A percentile compares a stretch with the other conserved stretches of the same genome.
phyloP scores from a whole-genome alignment of 805 yeast species.

The Aciculoconidium aculeatum region DNA sequence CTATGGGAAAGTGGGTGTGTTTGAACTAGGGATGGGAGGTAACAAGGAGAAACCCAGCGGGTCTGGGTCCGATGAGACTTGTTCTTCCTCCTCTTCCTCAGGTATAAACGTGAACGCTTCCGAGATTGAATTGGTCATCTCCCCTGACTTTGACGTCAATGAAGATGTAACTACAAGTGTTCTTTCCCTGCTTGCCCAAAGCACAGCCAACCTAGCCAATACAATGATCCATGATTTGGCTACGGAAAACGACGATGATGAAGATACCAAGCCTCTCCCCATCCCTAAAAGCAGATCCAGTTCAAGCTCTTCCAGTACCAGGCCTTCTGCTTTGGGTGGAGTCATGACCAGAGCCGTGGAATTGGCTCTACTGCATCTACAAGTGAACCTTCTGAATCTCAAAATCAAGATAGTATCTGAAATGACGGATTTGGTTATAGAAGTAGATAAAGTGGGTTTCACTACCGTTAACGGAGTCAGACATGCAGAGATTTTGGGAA shows the following conservation, averaged over 20 bases:
- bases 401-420: constrained; percentile 47
- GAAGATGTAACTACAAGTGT: constrained; percentile 26
- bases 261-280: too few relatives aligned
- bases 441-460: constrained; percentile 26
- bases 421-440: constrained; percentile 26
- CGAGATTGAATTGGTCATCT: constrained; percentile 43
- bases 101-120: constrained; percentile 60
- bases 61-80: too few relatives aligned
- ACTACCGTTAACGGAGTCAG: constrained; percentile 44
- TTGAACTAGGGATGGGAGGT: constrained; percentile 24
- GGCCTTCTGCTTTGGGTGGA: constrained; percentile 41
- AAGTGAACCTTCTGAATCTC: constrained; percentile 43
- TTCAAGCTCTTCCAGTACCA: constrained; percentile 11
- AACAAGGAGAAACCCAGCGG: not conserved
- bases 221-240: constrained; percentile 32
- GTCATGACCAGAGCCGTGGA: constrained; percentile 64
- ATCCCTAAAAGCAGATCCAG: constrained; percentile 4
- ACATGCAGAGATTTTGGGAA: constrained; percentile 31
- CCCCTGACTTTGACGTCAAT: constrained; percentile 28
- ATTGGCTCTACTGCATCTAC: constrained; percentile 57
- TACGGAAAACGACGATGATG: constrained; percentile 11
- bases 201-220: constrained; percentile 69
- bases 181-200: constrained; percentile 56
- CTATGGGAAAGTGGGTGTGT: constrained; percentile 50
- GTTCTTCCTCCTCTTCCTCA: too few relatives aligned